Evolutionary conservation across 306 rosid species (phyloP).

Genomic region (Fragaria vesca): DNA sequence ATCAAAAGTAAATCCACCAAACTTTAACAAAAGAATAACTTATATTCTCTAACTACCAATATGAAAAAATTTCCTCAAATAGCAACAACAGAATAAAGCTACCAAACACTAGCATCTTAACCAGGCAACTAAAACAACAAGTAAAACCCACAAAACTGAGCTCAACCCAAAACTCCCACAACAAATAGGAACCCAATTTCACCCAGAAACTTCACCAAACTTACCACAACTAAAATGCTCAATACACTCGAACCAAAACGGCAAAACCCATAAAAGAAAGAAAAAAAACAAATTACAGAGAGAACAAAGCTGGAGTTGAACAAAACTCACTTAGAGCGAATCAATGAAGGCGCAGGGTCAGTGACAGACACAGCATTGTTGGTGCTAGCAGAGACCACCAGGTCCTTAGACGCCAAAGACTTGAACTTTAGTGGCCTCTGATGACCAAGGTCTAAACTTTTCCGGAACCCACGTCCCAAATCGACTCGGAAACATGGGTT

Average conservation of each 20-base stretch:
- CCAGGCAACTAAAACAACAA: neutral
- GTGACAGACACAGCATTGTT: slow-evolving; percentile 30
- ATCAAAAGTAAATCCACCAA: neutral
- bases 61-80: neutral
- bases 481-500: slow-evolving; percentile 8
- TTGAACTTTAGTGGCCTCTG: slow-evolving; percentile 17
- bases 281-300: neutral
- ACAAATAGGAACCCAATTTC: neutral
- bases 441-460: slow-evolving; percentile 18
- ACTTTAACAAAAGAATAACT: neutral
- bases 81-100: neutral
- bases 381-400: slow-evolving; percentile 27
- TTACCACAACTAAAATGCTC: neutral
- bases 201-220: neutral
- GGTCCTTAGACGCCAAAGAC: slow-evolving; percentile 22
- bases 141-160: neutral
- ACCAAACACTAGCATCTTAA: neutral
- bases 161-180: neutral
- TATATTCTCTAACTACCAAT: neutral
- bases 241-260: neutral
- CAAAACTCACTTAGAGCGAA: slow-evolving; percentile 30
- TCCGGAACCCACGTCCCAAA: slow-evolving; percentile 25
- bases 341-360: slow-evolving; percentile 25
- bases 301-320: neutral
- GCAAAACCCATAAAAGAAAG: neutral